Conservation (phyloP, 331 rosid species). For the Dryas integrifolia region DNA sequence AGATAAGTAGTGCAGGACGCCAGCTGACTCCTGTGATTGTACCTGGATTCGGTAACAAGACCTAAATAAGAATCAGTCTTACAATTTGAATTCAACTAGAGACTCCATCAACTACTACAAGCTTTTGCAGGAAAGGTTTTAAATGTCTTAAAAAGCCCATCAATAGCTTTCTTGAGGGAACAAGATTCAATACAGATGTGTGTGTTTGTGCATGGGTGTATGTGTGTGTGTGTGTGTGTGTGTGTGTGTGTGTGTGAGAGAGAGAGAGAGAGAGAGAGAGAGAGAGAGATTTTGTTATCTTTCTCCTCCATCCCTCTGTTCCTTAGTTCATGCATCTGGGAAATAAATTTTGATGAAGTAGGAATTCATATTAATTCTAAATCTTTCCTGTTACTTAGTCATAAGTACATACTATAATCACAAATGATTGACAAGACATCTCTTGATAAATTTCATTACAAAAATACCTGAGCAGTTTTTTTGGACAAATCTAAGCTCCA, state of each 20-base stretch:
- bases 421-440: constrained; percentile 3
- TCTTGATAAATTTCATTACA: not conserved
- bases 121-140: not conserved
- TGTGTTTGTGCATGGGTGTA: too few relatives aligned
- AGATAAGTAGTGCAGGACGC: constrained; percentile 72
- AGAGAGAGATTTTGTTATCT: not conserved
- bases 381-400: not conserved
- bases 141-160: not conserved
- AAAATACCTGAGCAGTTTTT: constrained; percentile 76
- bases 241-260: not conserved
- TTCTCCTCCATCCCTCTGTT: not conserved
- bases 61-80: constrained; percentile 31
- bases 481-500: constrained; percentile 90
- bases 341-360: not conserved
- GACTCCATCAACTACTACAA: not conserved
- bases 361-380: not conserved
- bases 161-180: not conserved
- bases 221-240: too few relatives aligned
- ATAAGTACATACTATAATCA: not conserved
- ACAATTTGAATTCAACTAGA: not conserved
- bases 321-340: not conserved
- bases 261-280: not conserved
- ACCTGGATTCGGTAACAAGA: constrained; percentile 46
- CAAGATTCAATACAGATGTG: not conserved
- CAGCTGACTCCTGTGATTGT: constrained; percentile 89